Percentiles rank a stretch among this genome's conserved stretches.
phyloP scores from a whole-genome alignment of 2,329 filamentous ascomycete species.

The Trichoderma pleuroti region DNA sequence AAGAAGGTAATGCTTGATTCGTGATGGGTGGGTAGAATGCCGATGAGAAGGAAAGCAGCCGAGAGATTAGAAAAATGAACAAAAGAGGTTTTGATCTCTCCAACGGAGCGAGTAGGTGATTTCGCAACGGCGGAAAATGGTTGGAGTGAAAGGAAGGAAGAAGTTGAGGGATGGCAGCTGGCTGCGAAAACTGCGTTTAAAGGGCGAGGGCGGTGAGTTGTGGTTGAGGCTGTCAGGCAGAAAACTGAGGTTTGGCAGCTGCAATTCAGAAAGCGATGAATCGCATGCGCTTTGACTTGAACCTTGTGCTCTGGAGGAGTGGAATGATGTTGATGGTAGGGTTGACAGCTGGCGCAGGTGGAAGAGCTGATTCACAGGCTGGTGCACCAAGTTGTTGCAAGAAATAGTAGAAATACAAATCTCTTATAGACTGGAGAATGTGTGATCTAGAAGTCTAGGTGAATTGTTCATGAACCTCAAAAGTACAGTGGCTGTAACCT shows the following conservation, averaged over 20 bases:
- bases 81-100: not conserved
- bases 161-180: not conserved
- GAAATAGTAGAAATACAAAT: not conserved
- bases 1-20: not conserved
- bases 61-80: not conserved
- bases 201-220: not conserved
- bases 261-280: not conserved
- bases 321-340: not conserved
- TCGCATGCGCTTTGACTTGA: not conserved
- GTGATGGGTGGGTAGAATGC: not conserved
- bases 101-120: not conserved
- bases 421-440: not conserved
- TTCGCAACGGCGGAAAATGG: not conserved
- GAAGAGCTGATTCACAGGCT: not conserved
- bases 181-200: not conserved
- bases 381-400: not conserved
- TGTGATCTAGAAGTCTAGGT: not conserved
- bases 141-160: not conserved
- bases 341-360: not conserved
- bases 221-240: not conserved
- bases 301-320: not conserved
- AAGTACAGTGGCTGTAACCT: not conserved
- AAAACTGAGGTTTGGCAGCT: not conserved
- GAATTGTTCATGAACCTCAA: not conserved
- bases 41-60: not conserved